phyloP scores from a whole-genome alignment of 2,329 filamentous ascomycete species.

The Apiospora marii region DNA sequence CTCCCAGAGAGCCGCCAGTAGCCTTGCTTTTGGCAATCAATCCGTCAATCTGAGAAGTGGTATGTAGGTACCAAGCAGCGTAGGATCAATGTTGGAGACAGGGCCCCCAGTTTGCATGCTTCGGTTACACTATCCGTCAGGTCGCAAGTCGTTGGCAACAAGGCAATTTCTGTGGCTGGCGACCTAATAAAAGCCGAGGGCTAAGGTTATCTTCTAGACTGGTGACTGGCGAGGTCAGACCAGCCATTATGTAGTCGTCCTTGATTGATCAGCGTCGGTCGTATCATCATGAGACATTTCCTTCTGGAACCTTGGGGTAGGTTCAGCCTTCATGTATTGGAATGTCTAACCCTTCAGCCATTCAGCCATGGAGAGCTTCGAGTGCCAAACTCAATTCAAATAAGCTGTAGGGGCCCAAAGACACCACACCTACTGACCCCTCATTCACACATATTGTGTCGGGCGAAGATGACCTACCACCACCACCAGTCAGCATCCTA shows the following conservation, averaged over 20 bases:
- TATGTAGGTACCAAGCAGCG: conserved; percentile 16
- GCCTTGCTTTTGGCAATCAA: conserved; percentile 19
- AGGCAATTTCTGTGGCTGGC: conserved; percentile 1
- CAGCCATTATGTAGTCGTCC: background rate
- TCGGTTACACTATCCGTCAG: conserved; percentile 15
- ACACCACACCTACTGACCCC: background rate
- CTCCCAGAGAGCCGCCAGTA: background rate
- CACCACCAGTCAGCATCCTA: background rate
- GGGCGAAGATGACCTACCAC: background rate
- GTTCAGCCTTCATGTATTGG: background rate
- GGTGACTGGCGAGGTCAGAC: background rate
- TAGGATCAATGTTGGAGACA: conserved; percentile 13
- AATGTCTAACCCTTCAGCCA: background rate
- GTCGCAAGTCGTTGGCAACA: background rate
- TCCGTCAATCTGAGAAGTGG: conserved; percentile 7
- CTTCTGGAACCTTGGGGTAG: conserved; percentile 11
- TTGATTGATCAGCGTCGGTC: conserved; percentile 9
- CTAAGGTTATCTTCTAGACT: background rate
- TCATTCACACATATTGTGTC: conserved; percentile 1
- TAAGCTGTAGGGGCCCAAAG: background rate
- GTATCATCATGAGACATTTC: conserved; percentile 15
- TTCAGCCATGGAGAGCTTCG: background rate
- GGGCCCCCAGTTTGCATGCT: conserved; percentile 2
- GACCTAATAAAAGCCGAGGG: background rate
- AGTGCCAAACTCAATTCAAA: conserved; percentile 10